phyloP scores from a whole-genome alignment of 139 green algal genomes.

The Edaphochlamys debaryana region DNA sequence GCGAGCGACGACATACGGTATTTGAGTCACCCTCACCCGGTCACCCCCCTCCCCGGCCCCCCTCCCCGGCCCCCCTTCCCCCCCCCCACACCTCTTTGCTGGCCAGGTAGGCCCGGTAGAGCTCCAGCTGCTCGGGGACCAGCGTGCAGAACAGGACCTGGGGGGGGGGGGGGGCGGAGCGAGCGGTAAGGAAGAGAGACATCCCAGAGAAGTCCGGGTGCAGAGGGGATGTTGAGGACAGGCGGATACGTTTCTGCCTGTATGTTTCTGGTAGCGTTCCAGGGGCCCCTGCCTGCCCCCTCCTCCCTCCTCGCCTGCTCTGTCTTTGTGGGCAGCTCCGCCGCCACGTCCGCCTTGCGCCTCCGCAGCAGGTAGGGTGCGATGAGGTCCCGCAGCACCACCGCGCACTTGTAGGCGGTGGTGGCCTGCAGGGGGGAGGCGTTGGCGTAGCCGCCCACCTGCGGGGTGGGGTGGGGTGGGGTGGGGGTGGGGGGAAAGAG shows the following conservation, averaged over 20 bases:
- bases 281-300: too few species aligned
- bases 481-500: background rate
- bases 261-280: too few species aligned
- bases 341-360: slow-evolving; percentile 91
- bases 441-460: slow-evolving; percentile 90
- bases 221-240: too few species aligned
- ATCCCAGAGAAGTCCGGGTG: too few species aligned
- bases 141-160: slow-evolving; percentile 96
- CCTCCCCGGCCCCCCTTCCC: too few species aligned
- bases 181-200: background rate
- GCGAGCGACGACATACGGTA: too few species aligned
- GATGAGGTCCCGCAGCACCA: slow-evolving; percentile 96
- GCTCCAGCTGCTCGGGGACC: slow-evolving; percentile 81
- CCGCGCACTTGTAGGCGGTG: slow-evolving; percentile 85
- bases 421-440: slow-evolving; percentile 82
- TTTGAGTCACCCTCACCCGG: too few species aligned
- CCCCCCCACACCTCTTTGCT: slow-evolving; percentile 66
- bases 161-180: background rate
- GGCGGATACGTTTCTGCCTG: too few species aligned
- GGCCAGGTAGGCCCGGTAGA: slow-evolving; percentile 90
- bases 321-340: slow-evolving; percentile 93
- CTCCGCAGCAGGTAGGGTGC: slow-evolving; percentile 95
- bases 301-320: slow-evolving; percentile 72
- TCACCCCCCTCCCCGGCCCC: too few species aligned
- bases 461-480: background rate